These are phyloP conservation scores for Alternaria hordeiaustralica DNA, from an alignment of 2,329 filamentous ascomycete genomes.

Conservation along the genomic window DNA sequence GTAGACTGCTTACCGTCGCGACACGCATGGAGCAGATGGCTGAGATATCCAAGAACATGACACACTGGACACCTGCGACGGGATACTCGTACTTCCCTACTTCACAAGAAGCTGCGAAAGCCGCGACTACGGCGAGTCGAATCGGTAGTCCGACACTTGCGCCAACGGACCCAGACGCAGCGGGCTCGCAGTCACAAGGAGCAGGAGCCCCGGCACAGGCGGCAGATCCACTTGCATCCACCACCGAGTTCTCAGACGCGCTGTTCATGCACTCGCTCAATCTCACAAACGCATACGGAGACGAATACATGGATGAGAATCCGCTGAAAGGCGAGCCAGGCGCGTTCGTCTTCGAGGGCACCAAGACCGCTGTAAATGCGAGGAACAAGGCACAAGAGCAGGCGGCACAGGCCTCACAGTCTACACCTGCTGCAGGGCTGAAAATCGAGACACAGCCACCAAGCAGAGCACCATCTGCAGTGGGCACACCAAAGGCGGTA, in stretches of 20 bases:
- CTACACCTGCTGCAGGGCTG: slow-evolving; percentile 16
- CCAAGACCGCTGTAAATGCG: slow-evolving; percentile 52
- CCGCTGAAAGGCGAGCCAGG: slow-evolving; percentile 69
- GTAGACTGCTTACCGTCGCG: slow-evolving; percentile 62
- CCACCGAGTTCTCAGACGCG: slow-evolving; percentile 40
- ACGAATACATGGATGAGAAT: slow-evolving; percentile 70
- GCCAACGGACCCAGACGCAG: slow-evolving; percentile 34
- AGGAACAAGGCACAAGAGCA: slow-evolving; percentile 46
- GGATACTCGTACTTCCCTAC: slow-evolving; percentile 66
- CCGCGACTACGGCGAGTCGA: slow-evolving; percentile 36
- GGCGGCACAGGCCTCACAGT: slow-evolving; percentile 21
- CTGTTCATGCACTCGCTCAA: slow-evolving; percentile 55
- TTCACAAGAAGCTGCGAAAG: slow-evolving; percentile 48
- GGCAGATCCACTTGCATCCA: slow-evolving; percentile 19
- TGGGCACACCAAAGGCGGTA: slow-evolving; percentile 36
- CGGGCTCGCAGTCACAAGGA: slow-evolving; percentile 26
- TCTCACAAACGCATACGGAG: slow-evolving; percentile 60
- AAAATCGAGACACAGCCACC: slow-evolving; percentile 29
- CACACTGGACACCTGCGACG: slow-evolving; percentile 64
- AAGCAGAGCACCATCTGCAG: slow-evolving; percentile 37
- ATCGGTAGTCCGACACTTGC: slow-evolving; percentile 40
- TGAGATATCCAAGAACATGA: slow-evolving; percentile 59
- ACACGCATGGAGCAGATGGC: slow-evolving; percentile 63
- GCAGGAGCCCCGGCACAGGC: slow-evolving; percentile 19
- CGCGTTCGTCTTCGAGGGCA: slow-evolving; percentile 63